Base-by-base conservation (phyloP, 2,329 filamentous ascomycete species). In the Aspergillus sp. region DNA sequence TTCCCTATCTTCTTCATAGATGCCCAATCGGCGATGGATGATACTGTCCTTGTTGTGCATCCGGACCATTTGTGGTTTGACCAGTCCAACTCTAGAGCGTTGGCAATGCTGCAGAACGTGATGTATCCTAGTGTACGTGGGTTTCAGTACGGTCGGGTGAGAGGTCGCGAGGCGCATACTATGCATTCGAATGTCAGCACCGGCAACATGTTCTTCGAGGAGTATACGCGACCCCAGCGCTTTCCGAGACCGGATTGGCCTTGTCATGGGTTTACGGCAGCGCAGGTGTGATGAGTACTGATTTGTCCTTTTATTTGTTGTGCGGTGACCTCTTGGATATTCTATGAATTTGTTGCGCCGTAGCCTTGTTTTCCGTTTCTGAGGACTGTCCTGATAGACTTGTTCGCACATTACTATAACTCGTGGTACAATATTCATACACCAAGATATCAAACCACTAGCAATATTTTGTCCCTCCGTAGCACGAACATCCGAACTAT, bases 221-320 rank as follows among this genome's bases (percentile, higher is more conserved):
- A 27, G 13, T 17, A 30, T 7, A 11, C 23, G 11, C 19, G 23
- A 3, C 15, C 13, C 3, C 11, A n/a, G 1, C 8, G 23, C n/a
- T 39, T 41, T 27, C 51, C 19, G 13, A 39, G 51, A 25, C 51
- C 51, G 3, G 51, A 54, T 15, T 54, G 51, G 51, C 51, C 51
- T 25, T 36, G 32, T 36, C 32, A 36, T 36, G 32, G 32, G 5
- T 36, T 36, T 6, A 5, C 11, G 32, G 32, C 32, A 36, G 32
- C 32, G 32, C 32, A 36, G 32, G 32, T 36, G 32, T 36, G 32
- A 15, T 36, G 27, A 13, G 6, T 36, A 13, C 11, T 15, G 11
- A 6, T 36, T 11, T 13, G 32, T 13, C 2, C 11, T 15, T 36
- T 2, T 15, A 13, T 13, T 36, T 5, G 32, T 36, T 36, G 32